Evolutionary conservation across 495 filamentous ascomycete genomes (phyloP), one percentile per base, ranked within the genome.

Genomic region (Neurospora sublineolata): DNA sequence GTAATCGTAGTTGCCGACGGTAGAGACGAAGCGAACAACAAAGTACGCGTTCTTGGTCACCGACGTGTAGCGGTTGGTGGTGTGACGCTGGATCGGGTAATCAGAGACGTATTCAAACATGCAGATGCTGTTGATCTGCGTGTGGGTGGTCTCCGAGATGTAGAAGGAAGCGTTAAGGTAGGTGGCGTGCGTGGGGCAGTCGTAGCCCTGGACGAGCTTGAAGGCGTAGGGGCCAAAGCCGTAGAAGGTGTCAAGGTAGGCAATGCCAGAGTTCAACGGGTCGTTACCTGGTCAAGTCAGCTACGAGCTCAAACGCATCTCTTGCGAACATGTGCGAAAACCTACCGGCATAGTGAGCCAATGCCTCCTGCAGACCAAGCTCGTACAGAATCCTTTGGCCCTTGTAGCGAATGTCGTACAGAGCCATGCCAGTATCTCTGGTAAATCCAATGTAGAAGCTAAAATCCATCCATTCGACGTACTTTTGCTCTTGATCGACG

Each of bases 381-480:
- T 88, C 86, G 76, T 88, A 87, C 46, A 88, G 79, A 37, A 88
- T 80, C 14, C 85, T 77, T 68, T 86, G 79, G 20, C 84, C 86
- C 72, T 87, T 83, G 77, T 84, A 87, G 23, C 79, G 77, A 40
- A 89, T 82, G 73, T 88, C 79, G 72, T 81, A 83, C n/a, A 87
- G 73, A 18, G 74, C 69, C 60, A 87, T 72, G 27, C 85, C 85
- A 3, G 80, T 77, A 69, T 84, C 85, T 30, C 79, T 74, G 37
- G 75, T 78, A 68, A 83, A 84, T 14, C 79, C 79, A 37, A 86
- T 77, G 71, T 83, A 87, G 76, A 88, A 88, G 68, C 76, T 78
- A 52, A 83, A 88, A 69, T 82, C 86, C 81, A 86, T 84, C 85
- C 83, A 87, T 72, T 82, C 74, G 67, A 87, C 81, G 71, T 85